Evolutionary conservation across 331 rosid genomes (phyloP).

Genomic region (Acacia pycnantha): DNA sequence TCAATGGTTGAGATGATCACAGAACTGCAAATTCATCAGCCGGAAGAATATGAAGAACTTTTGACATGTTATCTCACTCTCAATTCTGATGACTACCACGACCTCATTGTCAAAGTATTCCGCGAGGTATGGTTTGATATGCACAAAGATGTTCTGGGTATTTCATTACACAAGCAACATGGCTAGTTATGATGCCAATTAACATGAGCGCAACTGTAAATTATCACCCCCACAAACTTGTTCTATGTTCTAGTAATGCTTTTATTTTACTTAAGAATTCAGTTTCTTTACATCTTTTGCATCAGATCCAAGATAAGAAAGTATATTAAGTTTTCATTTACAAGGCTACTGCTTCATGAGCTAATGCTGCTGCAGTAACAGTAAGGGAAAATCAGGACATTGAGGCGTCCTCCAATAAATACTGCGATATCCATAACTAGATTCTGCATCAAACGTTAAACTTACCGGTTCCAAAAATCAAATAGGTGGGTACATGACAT

Average conservation of each 20-base stretch:
- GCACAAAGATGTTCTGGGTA: conserved; percentile 41
- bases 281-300: not conserved
- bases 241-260: conserved; percentile 20
- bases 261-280: not conserved
- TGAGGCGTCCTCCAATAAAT: not conserved
- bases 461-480: not conserved
- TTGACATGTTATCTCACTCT: conserved; percentile 82
- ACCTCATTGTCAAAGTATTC: conserved; percentile 80
- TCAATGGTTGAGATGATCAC: conserved; percentile 93
- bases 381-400: not conserved
- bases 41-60: conserved; percentile 83
- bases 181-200: conserved; percentile 31
- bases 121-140: conserved; percentile 88
- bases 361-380: not conserved
- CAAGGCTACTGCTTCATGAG: not conserved
- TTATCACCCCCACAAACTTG: not conserved
- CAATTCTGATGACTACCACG: conserved; percentile 84
- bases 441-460: not conserved
- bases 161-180: conserved; percentile 31
- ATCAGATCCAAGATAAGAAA: not conserved
- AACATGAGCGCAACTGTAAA: conserved; percentile 29
- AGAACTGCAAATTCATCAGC: conserved; percentile 55
- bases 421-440: not conserved
- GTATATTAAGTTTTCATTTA: not conserved
- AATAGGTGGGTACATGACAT: conserved; percentile 5